Evolutionary conservation across 345 rosid species (phyloP).

Genomic region (Eucalyptus tenuipes): DNA sequence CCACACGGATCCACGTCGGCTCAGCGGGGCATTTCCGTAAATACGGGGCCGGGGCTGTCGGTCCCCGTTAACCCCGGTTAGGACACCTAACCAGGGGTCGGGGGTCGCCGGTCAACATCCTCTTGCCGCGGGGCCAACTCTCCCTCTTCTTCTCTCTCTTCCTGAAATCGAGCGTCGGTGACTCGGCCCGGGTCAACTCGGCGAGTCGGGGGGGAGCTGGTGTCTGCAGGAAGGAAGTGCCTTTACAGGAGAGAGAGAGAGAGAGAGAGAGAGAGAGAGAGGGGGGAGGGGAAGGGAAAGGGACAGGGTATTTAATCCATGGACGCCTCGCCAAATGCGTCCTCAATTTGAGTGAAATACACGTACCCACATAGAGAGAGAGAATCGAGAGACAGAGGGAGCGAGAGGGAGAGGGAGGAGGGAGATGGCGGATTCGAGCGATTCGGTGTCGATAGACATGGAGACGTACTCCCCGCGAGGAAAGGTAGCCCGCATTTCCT

Average conservation of each 20-base stretch:
- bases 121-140: constrained; percentile 8
- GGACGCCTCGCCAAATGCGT: background rate
- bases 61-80: constrained; percentile 46
- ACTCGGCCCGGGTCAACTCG: constrained; percentile 36
- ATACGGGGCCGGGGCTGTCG: constrained; percentile 26
- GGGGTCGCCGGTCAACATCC: constrained; percentile 22
- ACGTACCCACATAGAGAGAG: background rate
- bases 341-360: background rate
- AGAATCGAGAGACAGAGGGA: background rate
- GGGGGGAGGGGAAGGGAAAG: background rate
- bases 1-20: background rate
- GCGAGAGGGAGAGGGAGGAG: background rate
- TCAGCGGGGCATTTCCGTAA: constrained; percentile 11
- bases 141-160: background rate
- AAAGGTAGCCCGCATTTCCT: constrained; percentile 44
- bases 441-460: constrained; percentile 79
- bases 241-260: background rate
- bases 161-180: constrained; percentile 61
- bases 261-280: background rate
- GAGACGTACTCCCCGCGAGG: constrained; percentile 55
- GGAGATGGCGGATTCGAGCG: constrained; percentile 80
- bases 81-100: constrained; percentile 5
- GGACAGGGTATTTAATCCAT: constrained; percentile 5
- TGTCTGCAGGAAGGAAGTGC: background rate
- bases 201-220: background rate